Evolutionary conservation across 2,329 filamentous ascomycete genomes (phyloP), one percentile per base, ranked within the genome.

Genomic region (Fusarium protoensiforme): DNA sequence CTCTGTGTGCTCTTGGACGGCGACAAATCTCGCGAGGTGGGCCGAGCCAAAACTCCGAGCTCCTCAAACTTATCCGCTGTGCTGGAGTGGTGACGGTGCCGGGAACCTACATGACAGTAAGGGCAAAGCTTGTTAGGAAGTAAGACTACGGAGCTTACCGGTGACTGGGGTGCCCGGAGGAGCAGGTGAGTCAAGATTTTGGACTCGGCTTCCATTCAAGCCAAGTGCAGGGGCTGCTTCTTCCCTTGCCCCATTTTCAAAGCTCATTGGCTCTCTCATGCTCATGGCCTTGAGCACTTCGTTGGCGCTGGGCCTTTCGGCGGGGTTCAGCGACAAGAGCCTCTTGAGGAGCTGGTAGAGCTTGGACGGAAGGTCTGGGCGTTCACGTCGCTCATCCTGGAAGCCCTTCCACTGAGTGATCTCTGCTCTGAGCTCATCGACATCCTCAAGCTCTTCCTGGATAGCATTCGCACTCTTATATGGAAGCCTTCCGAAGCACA

Each of bases 401-500:
- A 98, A 97, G 1, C 96, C 96, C 62, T 91, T 86, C 96, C 96
- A 99, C 36, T 89, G 87, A 13, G 91, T 91, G 65, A 99, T 98
- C 81, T 99, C 96, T 4, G 88, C 92, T 46, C 95, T 91, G 33
- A 99, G 87, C 73, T 92, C 86, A 75, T 98, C 95, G 7, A 98
- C 87, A 74, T 98, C 95, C 80, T 99, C 96, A 64, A 94, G 91
- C 79, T 98, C 96, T 81, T 98, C 96, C 68, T 98, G 91, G 24
- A 97, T 87, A 5, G 92, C 88, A 79, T 98, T 96, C 61, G 95
- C 94, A 75, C 92, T 93, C 27, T 84, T 87, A 79, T 98, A 99
- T 0, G 96, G 96, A 13, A 99, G 87, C 54, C 92, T 89, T 2
- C 93, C 94, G 80, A 99, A 99, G 81, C 96, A 99, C 87, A 99